Conservation (phyloP, 768 basidiomycete species). For the Pleurotus sapidus region DNA sequence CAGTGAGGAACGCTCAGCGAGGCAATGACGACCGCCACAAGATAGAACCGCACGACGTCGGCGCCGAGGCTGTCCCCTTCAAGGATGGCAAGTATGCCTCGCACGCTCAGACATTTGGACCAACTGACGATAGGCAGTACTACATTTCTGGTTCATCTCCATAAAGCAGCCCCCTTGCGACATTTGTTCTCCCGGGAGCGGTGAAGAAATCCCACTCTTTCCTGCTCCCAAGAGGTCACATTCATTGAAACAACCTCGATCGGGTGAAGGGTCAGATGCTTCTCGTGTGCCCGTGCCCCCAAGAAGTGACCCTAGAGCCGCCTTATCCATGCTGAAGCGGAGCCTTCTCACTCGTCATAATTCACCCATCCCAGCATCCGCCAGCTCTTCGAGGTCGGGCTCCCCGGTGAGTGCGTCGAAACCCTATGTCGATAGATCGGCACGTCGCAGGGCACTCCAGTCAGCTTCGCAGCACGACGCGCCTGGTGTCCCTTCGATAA, state of each 20-base stretch:
- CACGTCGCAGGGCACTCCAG: conserved; percentile 61
- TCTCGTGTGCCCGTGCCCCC: conserved; percentile 18
- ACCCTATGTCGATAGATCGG: conserved; percentile 67
- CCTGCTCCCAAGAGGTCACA: conserved; percentile 21
- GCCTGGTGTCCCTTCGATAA: conserved; percentile 39
- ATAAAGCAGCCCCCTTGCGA: conserved; percentile 61
- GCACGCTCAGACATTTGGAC: conserved; percentile 61
- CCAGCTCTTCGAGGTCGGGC: conserved; percentile 11
- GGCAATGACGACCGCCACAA: conserved; percentile 17
- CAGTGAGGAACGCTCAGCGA: conserved; percentile 28
- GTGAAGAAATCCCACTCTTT: conserved; percentile 62
- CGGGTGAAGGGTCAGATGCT: conserved; percentile 22
- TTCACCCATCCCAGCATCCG: conserved; percentile 9
- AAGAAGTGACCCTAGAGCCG: conserved; percentile 54
- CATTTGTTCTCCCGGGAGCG: conserved; percentile 50
- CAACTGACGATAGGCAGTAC: conserved; percentile 67
- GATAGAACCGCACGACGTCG: conserved; percentile 23
- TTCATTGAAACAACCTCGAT: conserved; percentile 24
- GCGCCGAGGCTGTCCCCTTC: conserved; percentile 59
- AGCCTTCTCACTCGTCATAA: conserved; percentile 55
- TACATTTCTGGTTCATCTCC: conserved; percentile 68
- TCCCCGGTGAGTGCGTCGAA: conserved; percentile 11
- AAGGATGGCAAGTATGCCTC: conserved; percentile 67
- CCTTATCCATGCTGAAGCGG: conserved; percentile 63
- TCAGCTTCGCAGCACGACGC: conserved; percentile 49